phyloP scores from a whole-genome alignment of 2,329 filamentous ascomycete genomes.

The Neopestalotiopsis rosae region DNA sequence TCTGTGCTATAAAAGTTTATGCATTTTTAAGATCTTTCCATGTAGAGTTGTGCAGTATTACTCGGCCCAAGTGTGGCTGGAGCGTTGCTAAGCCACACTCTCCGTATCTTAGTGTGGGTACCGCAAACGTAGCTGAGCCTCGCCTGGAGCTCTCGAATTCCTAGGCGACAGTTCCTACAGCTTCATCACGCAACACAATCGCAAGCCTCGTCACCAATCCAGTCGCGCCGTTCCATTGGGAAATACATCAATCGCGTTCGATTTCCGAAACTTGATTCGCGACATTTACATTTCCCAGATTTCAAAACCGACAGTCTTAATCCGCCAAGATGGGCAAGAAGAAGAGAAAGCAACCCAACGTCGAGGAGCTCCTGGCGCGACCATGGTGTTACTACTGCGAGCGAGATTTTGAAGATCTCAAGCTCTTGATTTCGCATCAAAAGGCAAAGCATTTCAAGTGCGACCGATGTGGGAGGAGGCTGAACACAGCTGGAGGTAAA shows the following conservation, averaged over 20 bases:
- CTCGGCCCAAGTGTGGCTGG: neutral
- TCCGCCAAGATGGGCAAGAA: constrained; percentile 76
- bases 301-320: neutral
- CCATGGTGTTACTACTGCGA: constrained; percentile 99
- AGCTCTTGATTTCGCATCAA: constrained; percentile 95
- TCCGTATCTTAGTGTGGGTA: neutral
- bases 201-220: neutral
- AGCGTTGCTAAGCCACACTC: neutral
- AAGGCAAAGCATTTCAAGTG: constrained; percentile 99
- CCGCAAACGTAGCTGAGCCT: neutral
- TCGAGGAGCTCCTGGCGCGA: constrained; percentile 85
- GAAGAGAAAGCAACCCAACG: constrained; percentile 82
- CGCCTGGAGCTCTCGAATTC: constrained; percentile 1
- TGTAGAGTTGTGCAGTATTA: neutral
- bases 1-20: neutral
- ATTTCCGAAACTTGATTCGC: neutral
- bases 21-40: neutral
- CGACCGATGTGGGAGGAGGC: constrained; percentile 82
- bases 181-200: neutral
- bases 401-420: constrained; percentile 96
- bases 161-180: neutral
- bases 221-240: neutral
- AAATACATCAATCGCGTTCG: neutral
- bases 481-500: constrained; percentile 92
- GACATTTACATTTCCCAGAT: neutral